Base-by-base conservation (phyloP, 805 yeast genomes). In the Komagataella mondaviorum region DNA sequence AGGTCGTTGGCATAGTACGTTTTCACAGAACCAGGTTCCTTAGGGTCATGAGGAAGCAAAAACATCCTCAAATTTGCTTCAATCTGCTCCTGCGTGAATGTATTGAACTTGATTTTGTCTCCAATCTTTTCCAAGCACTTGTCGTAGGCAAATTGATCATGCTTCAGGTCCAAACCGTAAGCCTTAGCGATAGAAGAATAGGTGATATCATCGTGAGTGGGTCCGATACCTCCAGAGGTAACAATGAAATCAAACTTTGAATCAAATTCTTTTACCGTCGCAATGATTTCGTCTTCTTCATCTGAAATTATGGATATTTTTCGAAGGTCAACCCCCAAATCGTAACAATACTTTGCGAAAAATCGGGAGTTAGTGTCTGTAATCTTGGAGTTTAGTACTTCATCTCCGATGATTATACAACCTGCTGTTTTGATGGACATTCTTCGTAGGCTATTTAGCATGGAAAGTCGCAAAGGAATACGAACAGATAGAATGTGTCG, bases 171-270 rank as follows among this genome's bases (percentile, higher is more conserved):
- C 6, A 85, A 60, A 1, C 64, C 64, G 55, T 72, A 88, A 6
- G 85, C 84, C 56, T 73, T 75, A 1, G 91, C 87, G n/a, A 88
- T 63, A 1, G 86, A 72, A 50, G 78, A 80, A 63, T 88, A 88
- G 0, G 96, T 88, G 54, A 88, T 83, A 62, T 88, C 96, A 61
- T 88, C 96, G 58, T 88, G 95, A 0, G 96, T 88, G 4, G 95
- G 86, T 0, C 96, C 96, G 53, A 88, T 86, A 0, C 79, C 83
- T 36, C 87, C 85, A 51, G 84, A 74, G 1, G 95, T 86, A 20
- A 85, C 76, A 6, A 85, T 73, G 47, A 86, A 73, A 59, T 85
- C 88, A 57, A 79, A 81, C 47, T 71, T 67, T n/a, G 70, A 63
- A 18, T 67, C 56, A n/a, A 78, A 69, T 47, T 82, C 65, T 8